Percentiles rank a stretch among this genome's conserved stretches.
Conservation (phyloP, 306 rosid species). For the Cicer yamashitae region DNA sequence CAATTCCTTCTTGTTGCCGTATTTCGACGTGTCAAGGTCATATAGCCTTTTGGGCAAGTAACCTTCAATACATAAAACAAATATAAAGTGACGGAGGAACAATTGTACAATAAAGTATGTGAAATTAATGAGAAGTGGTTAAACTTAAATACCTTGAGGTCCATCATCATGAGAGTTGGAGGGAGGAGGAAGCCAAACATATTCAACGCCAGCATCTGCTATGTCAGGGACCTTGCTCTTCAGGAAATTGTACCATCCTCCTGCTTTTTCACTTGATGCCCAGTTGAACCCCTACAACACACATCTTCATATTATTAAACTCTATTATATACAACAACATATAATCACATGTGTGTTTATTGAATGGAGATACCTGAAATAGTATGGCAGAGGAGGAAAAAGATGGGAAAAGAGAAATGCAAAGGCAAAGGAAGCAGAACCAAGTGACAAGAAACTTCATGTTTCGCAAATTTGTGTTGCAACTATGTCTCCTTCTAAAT, state of each 20-base stretch:
- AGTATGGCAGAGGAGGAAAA: constrained; percentile 56
- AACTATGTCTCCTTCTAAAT: not conserved
- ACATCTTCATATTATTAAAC: not conserved
- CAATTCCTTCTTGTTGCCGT: constrained; percentile 59
- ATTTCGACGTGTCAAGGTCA: constrained; percentile 74
- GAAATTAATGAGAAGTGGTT: not conserved
- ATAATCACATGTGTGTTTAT: too few relatives aligned
- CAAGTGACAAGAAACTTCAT: constrained; percentile 43
- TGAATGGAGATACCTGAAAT: constrained; percentile 58
- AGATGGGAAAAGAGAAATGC: constrained; percentile 54
- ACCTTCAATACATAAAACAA: constrained; percentile 43
- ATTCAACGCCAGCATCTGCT: constrained; percentile 60
- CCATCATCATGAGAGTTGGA: constrained; percentile 56
- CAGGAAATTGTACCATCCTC: constrained; percentile 70
- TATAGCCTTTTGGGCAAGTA: constrained; percentile 78
- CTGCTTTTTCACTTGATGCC: constrained; percentile 63
- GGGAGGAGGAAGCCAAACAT: constrained; percentile 87
- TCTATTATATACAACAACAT: not conserved
- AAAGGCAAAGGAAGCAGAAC: constrained; percentile 54
- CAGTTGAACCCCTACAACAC: constrained; percentile 69
- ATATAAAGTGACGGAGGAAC: too few relatives aligned
- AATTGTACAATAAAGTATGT: not conserved
- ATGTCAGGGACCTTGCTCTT: constrained; percentile 57
- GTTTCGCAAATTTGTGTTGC: not conserved
- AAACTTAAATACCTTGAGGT: constrained; percentile 51